These are phyloP conservation scores for Candida oleophila DNA, from an alignment of 805 yeast genomes.

Conservation along the genomic window DNA sequence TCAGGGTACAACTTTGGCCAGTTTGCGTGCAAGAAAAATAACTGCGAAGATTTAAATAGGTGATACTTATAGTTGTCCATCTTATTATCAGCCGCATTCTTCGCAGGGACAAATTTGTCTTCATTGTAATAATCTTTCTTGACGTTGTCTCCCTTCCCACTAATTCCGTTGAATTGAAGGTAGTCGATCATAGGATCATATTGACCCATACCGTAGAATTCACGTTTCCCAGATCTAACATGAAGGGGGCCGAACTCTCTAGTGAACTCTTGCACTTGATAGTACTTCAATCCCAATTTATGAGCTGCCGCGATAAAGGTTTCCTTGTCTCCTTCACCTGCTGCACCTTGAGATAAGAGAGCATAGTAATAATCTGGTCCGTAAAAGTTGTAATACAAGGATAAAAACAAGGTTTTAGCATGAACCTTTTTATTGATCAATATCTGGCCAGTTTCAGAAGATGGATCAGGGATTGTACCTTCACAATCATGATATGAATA, in stretches of 20 bases:
- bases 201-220: conserved; percentile 37
- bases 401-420: conserved; percentile 28
- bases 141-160: not conserved
- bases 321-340: conserved; percentile 45
- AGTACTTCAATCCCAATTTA: conserved; percentile 33
- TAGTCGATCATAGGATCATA: conserved; percentile 35
- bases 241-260: conserved; percentile 37
- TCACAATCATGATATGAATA: conserved; percentile 26
- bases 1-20: conserved; percentile 32
- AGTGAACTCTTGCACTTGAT: conserved; percentile 36
- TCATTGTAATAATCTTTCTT: conserved; percentile 10
- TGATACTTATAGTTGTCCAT: conserved; percentile 29
- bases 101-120: conserved; percentile 19
- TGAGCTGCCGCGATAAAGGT: conserved; percentile 44
- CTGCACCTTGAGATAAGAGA: conserved; percentile 40
- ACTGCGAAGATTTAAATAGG: conserved; percentile 22
- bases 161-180: conserved; percentile 13
- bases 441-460: conserved; percentile 40
- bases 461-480: conserved; percentile 35
- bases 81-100: conserved; percentile 17
- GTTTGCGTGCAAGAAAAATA: conserved; percentile 37
- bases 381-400: conserved; percentile 37
- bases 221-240: conserved; percentile 19
- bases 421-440: conserved; percentile 34
- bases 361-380: conserved; percentile 40